phyloP scores from a whole-genome alignment of 208 protist genomes.

The Angomonas desouzai region DNA sequence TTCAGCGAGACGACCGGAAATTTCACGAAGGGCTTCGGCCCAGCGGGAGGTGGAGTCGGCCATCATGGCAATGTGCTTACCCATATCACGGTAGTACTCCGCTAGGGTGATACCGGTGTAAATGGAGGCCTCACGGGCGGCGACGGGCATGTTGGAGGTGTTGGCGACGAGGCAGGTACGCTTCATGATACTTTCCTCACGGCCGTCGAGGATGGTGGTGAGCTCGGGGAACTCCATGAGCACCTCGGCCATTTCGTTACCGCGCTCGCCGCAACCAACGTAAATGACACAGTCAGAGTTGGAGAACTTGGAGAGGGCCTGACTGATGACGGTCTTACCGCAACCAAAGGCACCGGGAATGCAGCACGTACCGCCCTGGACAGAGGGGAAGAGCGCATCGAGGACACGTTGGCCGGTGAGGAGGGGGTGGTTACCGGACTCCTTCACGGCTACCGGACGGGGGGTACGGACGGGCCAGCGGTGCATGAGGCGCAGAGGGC shows the following conservation, averaged over 20 bases:
- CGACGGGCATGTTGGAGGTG: constrained; percentile 99
- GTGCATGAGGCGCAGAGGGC: constrained; percentile 94
- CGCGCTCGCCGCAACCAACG: constrained; percentile 99
- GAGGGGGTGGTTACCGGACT: constrained; percentile 95
- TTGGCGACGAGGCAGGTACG: constrained; percentile 99
- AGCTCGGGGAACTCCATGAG: constrained; percentile 99
- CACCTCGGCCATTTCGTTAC: constrained; percentile 99
- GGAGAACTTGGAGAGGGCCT: constrained; percentile 99
- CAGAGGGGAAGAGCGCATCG: constrained; percentile 98
- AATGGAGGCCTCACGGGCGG: constrained; percentile 99
- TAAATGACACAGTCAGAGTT: constrained; percentile 99
- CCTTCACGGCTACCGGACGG: constrained; percentile 94
- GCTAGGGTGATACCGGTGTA: constrained; percentile 99
- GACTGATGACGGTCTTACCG: constrained; percentile 99
- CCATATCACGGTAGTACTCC: constrained; percentile 99
- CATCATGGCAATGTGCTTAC: constrained; percentile 99
- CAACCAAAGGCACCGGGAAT: constrained; percentile 99
- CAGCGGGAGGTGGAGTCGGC: constrained; percentile 99
- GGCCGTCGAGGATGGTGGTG: constrained; percentile 92
- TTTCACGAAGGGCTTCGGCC: constrained; percentile 99
- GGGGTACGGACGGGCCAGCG: constrained; percentile 97
- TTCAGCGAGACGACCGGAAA: constrained; percentile 99
- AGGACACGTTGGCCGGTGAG: constrained; percentile 99
- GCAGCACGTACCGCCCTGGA: constrained; percentile 99
- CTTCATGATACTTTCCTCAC: constrained; percentile 99